A percentile compares a stretch with the other conserved stretches of the same genome.
Conservation (phyloP, 192 early-diverging fungal genomes). For the Mortierella antarctica region DNA sequence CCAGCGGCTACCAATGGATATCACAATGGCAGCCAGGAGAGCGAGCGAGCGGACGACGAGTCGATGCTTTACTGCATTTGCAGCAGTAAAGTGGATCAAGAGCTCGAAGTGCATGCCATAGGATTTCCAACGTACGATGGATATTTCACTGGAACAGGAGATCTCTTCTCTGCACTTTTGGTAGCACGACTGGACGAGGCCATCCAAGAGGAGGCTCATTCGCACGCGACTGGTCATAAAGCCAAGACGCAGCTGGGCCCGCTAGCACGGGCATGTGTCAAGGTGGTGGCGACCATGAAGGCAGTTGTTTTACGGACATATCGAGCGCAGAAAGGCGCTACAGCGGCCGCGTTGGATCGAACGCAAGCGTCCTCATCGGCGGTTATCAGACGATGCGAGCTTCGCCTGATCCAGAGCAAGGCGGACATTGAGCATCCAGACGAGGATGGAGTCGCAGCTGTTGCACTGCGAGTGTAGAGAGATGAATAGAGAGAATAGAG, state of each 20-base stretch:
- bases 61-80: slow-evolving; percentile 32
- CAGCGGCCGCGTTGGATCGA: slow-evolving; percentile 14
- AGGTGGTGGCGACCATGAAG: slow-evolving; percentile 75
- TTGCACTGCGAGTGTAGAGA: slow-evolving; percentile 22
- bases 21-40: not conserved
- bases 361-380: slow-evolving; percentile 40
- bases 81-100: slow-evolving; percentile 5
- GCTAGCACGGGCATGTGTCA: slow-evolving; percentile 68
- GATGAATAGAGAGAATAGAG: too few relatives aligned
- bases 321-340: slow-evolving; percentile 43
- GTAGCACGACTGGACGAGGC: slow-evolving; percentile 69
- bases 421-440: slow-evolving; percentile 67
- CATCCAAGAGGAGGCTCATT: slow-evolving; percentile 1
- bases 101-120: slow-evolving; percentile 69
- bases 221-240: not conserved
- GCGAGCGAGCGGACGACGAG: not conserved
- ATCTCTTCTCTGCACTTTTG: slow-evolving; percentile 83
- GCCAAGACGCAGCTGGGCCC: slow-evolving; percentile 7
- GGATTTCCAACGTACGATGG: slow-evolving; percentile 78
- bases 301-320: slow-evolving; percentile 76
- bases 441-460: slow-evolving; percentile 35
- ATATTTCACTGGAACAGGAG: slow-evolving; percentile 94
- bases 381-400: slow-evolving; percentile 72
- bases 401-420: slow-evolving; percentile 76
- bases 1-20: not conserved